phyloP scores from a whole-genome alignment of 75 land plant species.

The Pinus tabuliformis region DNA sequence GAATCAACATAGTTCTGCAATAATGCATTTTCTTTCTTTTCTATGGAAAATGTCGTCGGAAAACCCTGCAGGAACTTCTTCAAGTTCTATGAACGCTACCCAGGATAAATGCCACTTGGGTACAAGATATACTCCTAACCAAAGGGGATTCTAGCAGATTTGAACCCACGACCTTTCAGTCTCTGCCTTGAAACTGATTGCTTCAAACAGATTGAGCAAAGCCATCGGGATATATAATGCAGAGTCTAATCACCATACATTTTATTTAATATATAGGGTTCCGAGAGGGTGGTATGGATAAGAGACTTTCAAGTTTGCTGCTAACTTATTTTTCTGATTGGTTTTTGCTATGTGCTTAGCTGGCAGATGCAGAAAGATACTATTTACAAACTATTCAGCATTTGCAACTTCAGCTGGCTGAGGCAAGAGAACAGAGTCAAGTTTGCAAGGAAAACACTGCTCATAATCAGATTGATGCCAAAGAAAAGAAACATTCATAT shows the following conservation, averaged over 20 bases:
- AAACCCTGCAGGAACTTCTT: too few species aligned
- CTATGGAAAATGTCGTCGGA: too few species aligned
- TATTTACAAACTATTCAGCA: conserved; percentile 78
- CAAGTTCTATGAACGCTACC: too few species aligned
- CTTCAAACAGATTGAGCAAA: too few species aligned
- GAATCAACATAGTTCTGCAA: neutral
- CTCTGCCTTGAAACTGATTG: too few species aligned
- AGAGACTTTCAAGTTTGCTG: neutral
- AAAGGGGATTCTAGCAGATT: too few species aligned
- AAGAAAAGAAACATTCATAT: conserved; percentile 31
- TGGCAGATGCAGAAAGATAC: conserved; percentile 81
- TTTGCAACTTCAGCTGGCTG: conserved; percentile 78
- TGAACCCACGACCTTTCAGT: too few species aligned
- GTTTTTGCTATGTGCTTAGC: conserved; percentile 31
- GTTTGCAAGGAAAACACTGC: conserved; percentile 33
- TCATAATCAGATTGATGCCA: conserved; percentile 13
- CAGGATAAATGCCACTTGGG: too few species aligned
- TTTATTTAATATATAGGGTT: neutral
- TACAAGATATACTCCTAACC: too few species aligned
- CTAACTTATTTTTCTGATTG: neutral
- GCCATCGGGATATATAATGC: too few species aligned
- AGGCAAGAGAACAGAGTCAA: conserved; percentile 63
- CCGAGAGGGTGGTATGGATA: neutral
- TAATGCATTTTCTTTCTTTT: neutral
- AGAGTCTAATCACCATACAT: neutral